phyloP scores from a whole-genome alignment of 2,329 filamentous ascomycete species.

The Amylocarpus encephaloides region DNA sequence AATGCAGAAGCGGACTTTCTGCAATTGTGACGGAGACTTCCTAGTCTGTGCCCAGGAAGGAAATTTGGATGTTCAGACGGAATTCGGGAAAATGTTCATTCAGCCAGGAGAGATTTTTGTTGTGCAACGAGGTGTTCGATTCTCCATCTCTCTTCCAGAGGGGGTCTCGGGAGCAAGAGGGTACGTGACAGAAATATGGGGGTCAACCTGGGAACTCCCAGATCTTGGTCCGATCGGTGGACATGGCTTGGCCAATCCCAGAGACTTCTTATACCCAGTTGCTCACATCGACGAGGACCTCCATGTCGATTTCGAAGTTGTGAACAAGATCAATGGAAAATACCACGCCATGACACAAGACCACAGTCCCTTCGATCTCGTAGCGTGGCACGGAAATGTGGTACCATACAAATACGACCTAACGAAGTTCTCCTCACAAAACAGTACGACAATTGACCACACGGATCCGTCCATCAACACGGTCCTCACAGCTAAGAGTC shows the following conservation, averaged over 20 bases:
- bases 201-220: conserved; percentile 55
- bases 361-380: conserved; percentile 72
- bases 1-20: conserved; percentile 41
- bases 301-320: conserved; percentile 46
- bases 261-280: conserved; percentile 57
- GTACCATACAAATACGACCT: conserved; percentile 49
- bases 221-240: conserved; percentile 60
- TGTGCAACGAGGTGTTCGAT: conserved; percentile 57
- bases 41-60: conserved; percentile 59
- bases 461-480: conserved; percentile 61
- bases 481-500: conserved; percentile 54
- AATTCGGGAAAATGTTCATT: conserved; percentile 44
- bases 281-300: conserved; percentile 48
- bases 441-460: conserved; percentile 54
- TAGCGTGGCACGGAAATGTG: conserved; percentile 74
- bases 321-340: conserved; percentile 57
- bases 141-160: conserved; percentile 51
- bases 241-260: conserved; percentile 55
- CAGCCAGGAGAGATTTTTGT: conserved; percentile 60
- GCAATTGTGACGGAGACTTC: conserved; percentile 57
- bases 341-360: conserved; percentile 57
- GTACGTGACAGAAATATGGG: conserved; percentile 60
- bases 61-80: conserved; percentile 51
- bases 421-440: conserved; percentile 52
- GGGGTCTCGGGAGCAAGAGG: conserved; percentile 47